These are phyloP conservation scores for Castanospermum australe DNA, from an alignment of 306 rosid species.

Conservation along the genomic window DNA sequence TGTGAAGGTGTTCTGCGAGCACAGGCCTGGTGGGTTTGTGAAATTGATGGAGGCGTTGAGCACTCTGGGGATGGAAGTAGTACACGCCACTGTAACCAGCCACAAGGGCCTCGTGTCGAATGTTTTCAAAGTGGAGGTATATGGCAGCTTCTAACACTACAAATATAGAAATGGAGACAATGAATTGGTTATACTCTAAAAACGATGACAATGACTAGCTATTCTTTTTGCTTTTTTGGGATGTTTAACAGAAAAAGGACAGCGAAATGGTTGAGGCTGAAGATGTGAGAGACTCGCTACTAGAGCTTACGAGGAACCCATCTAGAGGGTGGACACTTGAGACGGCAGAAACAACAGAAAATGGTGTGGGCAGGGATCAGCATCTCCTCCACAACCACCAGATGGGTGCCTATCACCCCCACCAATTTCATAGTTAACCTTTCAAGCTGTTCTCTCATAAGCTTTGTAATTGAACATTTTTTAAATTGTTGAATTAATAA, in stretches of 20 bases:
- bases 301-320: slow-evolving; percentile 73
- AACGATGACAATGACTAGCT: neutral
- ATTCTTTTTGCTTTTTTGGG: neutral
- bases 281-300: slow-evolving; percentile 68
- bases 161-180: neutral
- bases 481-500: neutral
- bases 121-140: slow-evolving; percentile 83
- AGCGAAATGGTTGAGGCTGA: slow-evolving; percentile 73
- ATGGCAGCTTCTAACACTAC: neutral
- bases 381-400: slow-evolving; percentile 43
- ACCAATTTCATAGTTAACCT: slow-evolving; percentile 44
- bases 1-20: slow-evolving; percentile 85
- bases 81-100: slow-evolving; percentile 81
- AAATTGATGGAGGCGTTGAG: slow-evolving; percentile 82
- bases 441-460: neutral
- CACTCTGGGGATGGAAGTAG: slow-evolving; percentile 70
- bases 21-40: slow-evolving; percentile 76
- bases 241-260: slow-evolving; percentile 64
- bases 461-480: neutral
- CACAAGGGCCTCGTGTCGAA: slow-evolving; percentile 81
- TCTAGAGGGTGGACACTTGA: slow-evolving; percentile 45
- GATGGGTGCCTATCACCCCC: slow-evolving; percentile 39
- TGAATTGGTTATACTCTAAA: neutral
- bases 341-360: slow-evolving; percentile 41
- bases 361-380: slow-evolving; percentile 42